Base-by-base conservation (phyloP, 1,284 basidiomycete genomes). In the Coniferiporia sulphurascens region DNA sequence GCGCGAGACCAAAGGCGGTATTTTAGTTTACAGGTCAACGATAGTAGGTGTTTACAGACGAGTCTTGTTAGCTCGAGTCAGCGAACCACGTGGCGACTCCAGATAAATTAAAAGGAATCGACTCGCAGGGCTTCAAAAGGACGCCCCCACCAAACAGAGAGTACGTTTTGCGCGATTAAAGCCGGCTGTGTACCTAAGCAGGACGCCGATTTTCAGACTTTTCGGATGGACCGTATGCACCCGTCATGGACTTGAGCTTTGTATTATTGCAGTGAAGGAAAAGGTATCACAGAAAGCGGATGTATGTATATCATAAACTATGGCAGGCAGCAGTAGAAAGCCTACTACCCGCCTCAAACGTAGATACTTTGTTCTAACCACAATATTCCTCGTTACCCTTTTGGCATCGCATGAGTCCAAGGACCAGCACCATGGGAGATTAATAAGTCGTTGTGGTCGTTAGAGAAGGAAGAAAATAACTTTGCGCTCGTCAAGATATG, bases 231-330 rank as follows among this genome's bases (percentile, higher is more conserved):
- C 27, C 27, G 27, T 5, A 27, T 5, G 27, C 27, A 27, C 5
- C 27, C 27, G 27, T 27, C 27, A 27, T 27, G 27, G 27, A 27
- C 27, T 27, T 27, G 27, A 27, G 27, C 2, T 27, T 27, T 27
- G 27, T 27, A 3, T 27, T 27, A 27, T 27, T 27, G 27, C 27
- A 27, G 15, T 15, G 15, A 41, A 10, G 38, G 7, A 10, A 48
- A 15, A n/a, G 22, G 15, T 32, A 50, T 50, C 6, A 15, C 13
- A 50, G 10, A 56, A 46, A 52, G 38, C 38, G 38, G n/a, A 70
- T 87, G 80, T 87, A 70, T 87, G 80, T 87, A 63, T 69, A 79
- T 85, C 83, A 64, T 78, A 82, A 76, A 82, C 80, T 88, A 89
- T 89, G 83, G 83, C 84, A 80, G 75, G 77, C 73, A 73, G 73